phyloP scores from a whole-genome alignment of 306 rosid species.

The Fagus sylvatica region DNA sequence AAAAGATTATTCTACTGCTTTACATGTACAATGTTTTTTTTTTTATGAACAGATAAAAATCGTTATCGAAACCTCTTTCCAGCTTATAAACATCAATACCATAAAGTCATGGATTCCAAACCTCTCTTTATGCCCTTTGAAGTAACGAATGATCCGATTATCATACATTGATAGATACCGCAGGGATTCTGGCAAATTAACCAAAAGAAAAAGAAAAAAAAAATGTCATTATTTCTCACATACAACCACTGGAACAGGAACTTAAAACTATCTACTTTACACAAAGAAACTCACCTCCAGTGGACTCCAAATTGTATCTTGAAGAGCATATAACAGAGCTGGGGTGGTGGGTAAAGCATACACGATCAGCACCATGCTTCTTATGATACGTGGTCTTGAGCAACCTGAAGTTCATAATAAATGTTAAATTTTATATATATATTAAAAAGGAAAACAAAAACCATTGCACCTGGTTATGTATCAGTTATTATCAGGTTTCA shows the following conservation, averaged over 20 bases:
- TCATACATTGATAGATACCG: slow-evolving; percentile 94
- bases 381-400: slow-evolving; percentile 89
- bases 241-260: neutral
- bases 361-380: slow-evolving; percentile 88
- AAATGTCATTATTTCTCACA: slow-evolving; percentile 16
- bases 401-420: slow-evolving; percentile 55
- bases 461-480: neutral
- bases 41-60: neutral
- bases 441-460: neutral
- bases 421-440: neutral
- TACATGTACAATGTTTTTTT: neutral
- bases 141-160: slow-evolving; percentile 85
- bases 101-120: slow-evolving; percentile 20
- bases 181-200: slow-evolving; percentile 61
- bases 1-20: neutral
- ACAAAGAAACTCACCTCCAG: slow-evolving; percentile 56
- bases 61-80: neutral
- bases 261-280: slow-evolving; percentile 12
- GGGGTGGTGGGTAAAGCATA: slow-evolving; percentile 94
- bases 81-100: neutral
- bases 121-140: slow-evolving; percentile 98
- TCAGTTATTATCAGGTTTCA: neutral
- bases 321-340: slow-evolving; percentile 95
- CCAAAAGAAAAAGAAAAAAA: slow-evolving; percentile 20
- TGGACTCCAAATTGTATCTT: slow-evolving; percentile 74